A percentile compares a stretch with the other conserved stretches of the same genome.
phyloP scores from a whole-genome alignment of 202 grass and related monocot genomes.

The Panicum virgatum region DNA sequence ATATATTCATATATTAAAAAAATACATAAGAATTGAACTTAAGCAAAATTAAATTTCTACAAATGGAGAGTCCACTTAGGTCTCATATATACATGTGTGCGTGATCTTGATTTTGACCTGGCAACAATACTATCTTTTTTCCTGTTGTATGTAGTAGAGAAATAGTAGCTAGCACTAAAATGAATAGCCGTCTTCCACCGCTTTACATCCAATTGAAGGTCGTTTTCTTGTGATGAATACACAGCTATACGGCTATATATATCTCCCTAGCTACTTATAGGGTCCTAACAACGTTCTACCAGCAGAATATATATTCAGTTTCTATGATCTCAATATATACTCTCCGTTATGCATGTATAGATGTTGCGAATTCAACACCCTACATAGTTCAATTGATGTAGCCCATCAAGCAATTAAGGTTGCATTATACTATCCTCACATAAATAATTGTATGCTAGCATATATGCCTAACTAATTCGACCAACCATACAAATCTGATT shows the following conservation, averaged over 20 bases:
- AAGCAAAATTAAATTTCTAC: neutral
- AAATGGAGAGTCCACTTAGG: neutral
- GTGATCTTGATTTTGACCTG: neutral
- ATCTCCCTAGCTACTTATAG: neutral
- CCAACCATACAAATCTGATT: neutral
- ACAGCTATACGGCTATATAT: neutral
- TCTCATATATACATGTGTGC: neutral
- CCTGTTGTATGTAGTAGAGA: neutral
- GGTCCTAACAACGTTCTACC: neutral
- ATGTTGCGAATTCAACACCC: neutral
- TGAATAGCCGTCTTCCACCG: neutral
- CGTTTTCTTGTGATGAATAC: slow-evolving; percentile 26
- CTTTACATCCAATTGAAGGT: neutral
- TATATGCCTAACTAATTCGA: slow-evolving; percentile 19
- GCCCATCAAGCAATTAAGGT: neutral
- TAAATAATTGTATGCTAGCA: slow-evolving; percentile 1
- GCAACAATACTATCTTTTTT: neutral
- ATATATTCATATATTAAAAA: neutral
- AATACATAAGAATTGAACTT: neutral
- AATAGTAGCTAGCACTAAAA: slow-evolving; percentile 9
- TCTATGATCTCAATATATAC: neutral
- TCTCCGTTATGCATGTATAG: neutral
- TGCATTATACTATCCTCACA: neutral
- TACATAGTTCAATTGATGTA: neutral
- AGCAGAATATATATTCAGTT: neutral